Conservation (phyloP, 352 stramenopile species). For the Phytophthora pistaciae region DNA sequence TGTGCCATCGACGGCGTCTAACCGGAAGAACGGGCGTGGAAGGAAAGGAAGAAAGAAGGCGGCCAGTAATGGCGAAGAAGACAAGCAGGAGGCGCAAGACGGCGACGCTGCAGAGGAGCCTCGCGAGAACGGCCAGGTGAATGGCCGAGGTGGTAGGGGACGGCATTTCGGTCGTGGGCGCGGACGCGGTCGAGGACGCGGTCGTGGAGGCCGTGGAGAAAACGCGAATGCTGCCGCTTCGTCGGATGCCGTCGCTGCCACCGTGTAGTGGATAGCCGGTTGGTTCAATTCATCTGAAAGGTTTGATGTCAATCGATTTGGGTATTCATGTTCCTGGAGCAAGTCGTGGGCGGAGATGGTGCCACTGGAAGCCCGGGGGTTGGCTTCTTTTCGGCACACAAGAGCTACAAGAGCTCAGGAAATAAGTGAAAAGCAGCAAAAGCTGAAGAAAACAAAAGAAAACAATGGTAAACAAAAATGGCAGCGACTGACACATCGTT, state of each 20-base stretch:
- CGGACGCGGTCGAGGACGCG: constrained; percentile 42
- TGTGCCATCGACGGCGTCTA: constrained; percentile 5
- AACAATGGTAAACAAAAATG: constrained; percentile 44
- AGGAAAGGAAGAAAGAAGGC: constrained; percentile 29
- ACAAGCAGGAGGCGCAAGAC: constrained; percentile 16
- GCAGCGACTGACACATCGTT: constrained; percentile 18
- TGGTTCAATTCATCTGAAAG: constrained; percentile 28
- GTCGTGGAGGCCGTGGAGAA: constrained; percentile 25
- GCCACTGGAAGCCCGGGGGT: background rate
- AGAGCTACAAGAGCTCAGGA: constrained; percentile 6
- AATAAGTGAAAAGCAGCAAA: constrained; percentile 10
- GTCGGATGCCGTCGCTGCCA: constrained; percentile 14
- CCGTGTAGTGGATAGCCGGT: constrained; percentile 16
- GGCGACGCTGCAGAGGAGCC: constrained; percentile 8
- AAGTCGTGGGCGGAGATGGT: constrained; percentile 11
- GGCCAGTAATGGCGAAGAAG: constrained; percentile 27
- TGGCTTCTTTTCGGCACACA: background rate
- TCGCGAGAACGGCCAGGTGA: constrained; percentile 29
- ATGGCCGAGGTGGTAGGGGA: constrained; percentile 28
- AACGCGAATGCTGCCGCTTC: constrained; percentile 22
- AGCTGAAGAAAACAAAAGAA: constrained; percentile 26
- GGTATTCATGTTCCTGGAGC: constrained; percentile 28
- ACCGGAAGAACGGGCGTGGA: constrained; percentile 30
- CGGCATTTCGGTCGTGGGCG: constrained; percentile 38
- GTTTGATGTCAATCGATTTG: constrained; percentile 29